Evolutionary conservation across 306 rosid genomes (phyloP).

Genomic region (Vachellia collinsii): DNA sequence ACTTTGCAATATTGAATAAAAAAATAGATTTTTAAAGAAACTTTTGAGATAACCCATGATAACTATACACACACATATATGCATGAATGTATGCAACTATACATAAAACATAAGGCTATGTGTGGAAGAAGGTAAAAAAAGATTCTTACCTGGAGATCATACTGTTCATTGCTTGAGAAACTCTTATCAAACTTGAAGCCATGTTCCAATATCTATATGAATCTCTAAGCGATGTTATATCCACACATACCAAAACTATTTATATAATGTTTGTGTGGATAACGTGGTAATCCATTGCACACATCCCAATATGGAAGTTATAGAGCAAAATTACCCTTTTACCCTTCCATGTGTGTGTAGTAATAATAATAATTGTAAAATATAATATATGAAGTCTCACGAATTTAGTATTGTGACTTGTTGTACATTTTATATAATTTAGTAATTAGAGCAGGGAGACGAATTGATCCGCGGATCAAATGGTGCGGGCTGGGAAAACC

Average conservation of each 20-base stretch:
- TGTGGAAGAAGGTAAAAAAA: not conserved
- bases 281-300: not conserved
- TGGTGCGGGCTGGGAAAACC: too few species aligned
- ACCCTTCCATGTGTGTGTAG: not conserved
- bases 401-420: not conserved
- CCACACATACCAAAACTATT: not conserved
- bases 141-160: not conserved
- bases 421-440: too few species aligned
- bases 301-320: not conserved
- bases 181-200: not conserved
- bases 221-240: not conserved
- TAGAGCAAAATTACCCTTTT: not conserved
- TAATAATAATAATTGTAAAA: not conserved
- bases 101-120: not conserved
- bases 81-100: not conserved
- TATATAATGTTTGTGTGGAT: not conserved
- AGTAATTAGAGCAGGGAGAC: too few species aligned
- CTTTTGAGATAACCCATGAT: too few species aligned
- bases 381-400: not conserved
- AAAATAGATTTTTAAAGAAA: too few species aligned
- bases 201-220: not conserved
- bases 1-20: too few species aligned
- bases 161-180: not conserved
- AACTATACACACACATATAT: not conserved
- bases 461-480: too few species aligned